Percentiles rank a stretch among this genome's conserved stretches.
Evolutionary conservation across 352 stramenopile genomes (phyloP).

Genomic region (Globisporangium paddicum): DNA sequence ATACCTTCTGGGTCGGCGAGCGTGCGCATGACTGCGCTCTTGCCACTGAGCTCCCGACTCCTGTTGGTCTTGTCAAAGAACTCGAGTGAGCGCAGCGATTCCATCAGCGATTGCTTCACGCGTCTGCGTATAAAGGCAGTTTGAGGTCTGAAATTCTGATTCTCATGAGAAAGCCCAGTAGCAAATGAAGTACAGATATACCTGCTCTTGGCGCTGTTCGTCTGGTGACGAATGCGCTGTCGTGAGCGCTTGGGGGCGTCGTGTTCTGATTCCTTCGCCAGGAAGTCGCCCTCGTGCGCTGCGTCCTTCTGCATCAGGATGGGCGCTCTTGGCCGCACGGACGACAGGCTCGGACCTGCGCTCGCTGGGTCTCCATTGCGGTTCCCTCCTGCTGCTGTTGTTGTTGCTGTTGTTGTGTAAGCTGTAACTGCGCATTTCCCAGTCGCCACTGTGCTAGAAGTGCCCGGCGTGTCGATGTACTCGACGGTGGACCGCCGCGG

Average conservation of each 20-base stretch:
- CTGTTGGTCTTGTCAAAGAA: slow-evolving; percentile 76
- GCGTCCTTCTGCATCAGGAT: slow-evolving; percentile 53
- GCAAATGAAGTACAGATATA: background rate
- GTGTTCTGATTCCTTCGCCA: slow-evolving; percentile 34
- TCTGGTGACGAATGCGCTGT: slow-evolving; percentile 27
- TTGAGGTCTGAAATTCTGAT: background rate
- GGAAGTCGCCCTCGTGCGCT: slow-evolving; percentile 31
- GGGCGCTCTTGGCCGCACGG: slow-evolving; percentile 49
- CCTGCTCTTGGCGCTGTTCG: slow-evolving; percentile 29
- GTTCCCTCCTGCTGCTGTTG: background rate
- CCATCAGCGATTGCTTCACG: slow-evolving; percentile 66
- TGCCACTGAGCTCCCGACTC: slow-evolving; percentile 54
- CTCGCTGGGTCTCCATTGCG: background rate
- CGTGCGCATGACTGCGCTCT: slow-evolving; percentile 54
- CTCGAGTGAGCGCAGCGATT: slow-evolving; percentile 61
- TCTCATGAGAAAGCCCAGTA: background rate
- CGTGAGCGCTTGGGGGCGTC: slow-evolving; percentile 38
- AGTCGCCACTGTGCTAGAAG: background rate
- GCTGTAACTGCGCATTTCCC: background rate
- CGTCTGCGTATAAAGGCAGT: slow-evolving; percentile 17
- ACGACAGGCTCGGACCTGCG: slow-evolving; percentile 11
- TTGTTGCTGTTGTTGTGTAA: background rate
- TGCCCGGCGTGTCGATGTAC: slow-evolving; percentile 31
- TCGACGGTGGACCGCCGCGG: slow-evolving; percentile 46
- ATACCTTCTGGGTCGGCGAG: slow-evolving; percentile 55